Evolutionary conservation across 805 yeast genomes (phyloP), one percentile per base, ranked within the genome.

Genomic region (Ogataea angusta): DNA sequence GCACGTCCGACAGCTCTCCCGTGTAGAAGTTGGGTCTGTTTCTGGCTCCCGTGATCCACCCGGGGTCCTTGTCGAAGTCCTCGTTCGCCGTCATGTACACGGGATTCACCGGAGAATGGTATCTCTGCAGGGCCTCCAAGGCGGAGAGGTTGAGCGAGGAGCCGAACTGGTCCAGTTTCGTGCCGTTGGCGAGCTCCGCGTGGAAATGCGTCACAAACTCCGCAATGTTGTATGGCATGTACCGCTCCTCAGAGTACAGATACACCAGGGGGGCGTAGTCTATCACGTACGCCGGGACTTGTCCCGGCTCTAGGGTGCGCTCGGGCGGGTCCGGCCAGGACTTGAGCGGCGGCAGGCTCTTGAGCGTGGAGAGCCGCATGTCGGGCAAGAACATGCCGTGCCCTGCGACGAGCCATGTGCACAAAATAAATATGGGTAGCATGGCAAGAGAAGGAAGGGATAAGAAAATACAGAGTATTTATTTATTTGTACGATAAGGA

Each of bases 211-310:
- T 64, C 6, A 86, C 89, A 58, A 64, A 91, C 15, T 83, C 76
- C 21, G 69, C 73, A 28, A 89, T 72, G 54, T 88, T 95, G 52
- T 87, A 87, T 0, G 99, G 96, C 50, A 84, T 67, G 57, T 90
- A 91, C 39, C 69, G 63, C 54, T 91, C 99, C 57, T 91, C 99
- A 1, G 95, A 80, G 65, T 91, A 90, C 9, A 91, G 68, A 56
- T 87, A 86, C 2, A 91, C 90, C 38, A 81, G 64, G 0, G 99
- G 98, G 4, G 85, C 77, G 56, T 73, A 71, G 31, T 82, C 81
- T 2, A 77, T 48, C 1, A 80, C 82, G 59, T 77, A 85, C 6
- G 59, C 57, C 0, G 93, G 95, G 3, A 85, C 70, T 36, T 75
- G 78, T 1, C 86, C 85, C 30, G 66, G 61, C 13, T 52, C 45